Evolutionary conservation across 1,139 yeast genomes (phyloP), one percentile per base, ranked within the genome.

Genomic region (Debaryomyces robertsiae): DNA sequence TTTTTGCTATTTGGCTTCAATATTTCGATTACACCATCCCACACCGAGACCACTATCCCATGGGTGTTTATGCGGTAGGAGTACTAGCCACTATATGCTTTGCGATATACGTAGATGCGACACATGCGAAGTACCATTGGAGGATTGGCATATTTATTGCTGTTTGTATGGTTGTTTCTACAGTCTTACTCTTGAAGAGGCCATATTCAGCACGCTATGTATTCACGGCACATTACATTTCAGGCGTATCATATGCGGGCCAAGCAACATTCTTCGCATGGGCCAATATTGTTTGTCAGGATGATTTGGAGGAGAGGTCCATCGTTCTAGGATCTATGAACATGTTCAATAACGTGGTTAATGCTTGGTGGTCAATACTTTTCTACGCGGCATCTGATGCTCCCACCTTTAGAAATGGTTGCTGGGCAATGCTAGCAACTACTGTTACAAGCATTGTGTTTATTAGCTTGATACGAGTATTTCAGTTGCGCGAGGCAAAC

Each of bases 331-430:
- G 82, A 0, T 77, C 82, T 0, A 79, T 79, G 84, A 79, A 79
- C 55, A 78, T 79, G 82, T 77, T 78, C 48, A 73, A 79, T 32
- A 77, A 78, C 52, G 81, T 82, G 2, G 78, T 78, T 10, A 79
- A 78, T 54, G 82, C 83, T 2, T 79, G 84, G 84, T 79, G 83
- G 82, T 71, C 80, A 1, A 52, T 79, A 16, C 42, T 79, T 3
- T 77, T 79, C 51, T 79, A 65, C 48, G 61, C 70, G 14, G 81
- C 82, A 1, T 61, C 70, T 6, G 68, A 71, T 32, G 81, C 69
- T 1, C 84, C 84, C 0, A 60, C 61, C 38, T 78, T 74, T 48
- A 64, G 60, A 39, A 71, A 67, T 34, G 84, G 84, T 18, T 70
- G 79, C 44, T 77, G 71, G 50, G 83, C 84, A 1, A 72, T 80